Conservation (phyloP, 371 early-diverging fungal genomes). For the Entomophthora muscae region DNA sequence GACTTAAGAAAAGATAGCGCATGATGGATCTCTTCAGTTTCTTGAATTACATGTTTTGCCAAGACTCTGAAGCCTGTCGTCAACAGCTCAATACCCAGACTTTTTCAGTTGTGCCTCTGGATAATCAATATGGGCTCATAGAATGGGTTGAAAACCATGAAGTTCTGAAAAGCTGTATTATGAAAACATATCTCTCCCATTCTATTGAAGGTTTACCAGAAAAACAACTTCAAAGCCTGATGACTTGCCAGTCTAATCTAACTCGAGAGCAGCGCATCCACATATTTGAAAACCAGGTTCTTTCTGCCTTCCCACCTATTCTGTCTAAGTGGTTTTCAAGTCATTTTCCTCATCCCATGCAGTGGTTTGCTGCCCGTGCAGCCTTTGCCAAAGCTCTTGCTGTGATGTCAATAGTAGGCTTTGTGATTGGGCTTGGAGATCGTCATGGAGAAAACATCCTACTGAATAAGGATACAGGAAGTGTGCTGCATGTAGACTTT, state of each 20-base stretch:
- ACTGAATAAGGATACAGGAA: constrained; percentile 73
- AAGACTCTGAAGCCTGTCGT: constrained; percentile 44
- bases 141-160: constrained; percentile 83
- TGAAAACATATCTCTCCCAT: background rate
- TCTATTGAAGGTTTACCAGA: background rate
- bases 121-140: constrained; percentile 85
- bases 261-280: background rate
- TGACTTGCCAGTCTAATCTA: background rate
- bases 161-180: background rate
- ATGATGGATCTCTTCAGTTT: constrained; percentile 88
- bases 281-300: constrained; percentile 19
- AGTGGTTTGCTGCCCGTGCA: constrained; percentile 58
- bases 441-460: constrained; percentile 97
- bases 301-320: constrained; percentile 39
- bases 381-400: constrained; percentile 72
- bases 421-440: constrained; percentile 96
- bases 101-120: constrained; percentile 90
- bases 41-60: constrained; percentile 74
- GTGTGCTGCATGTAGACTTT: constrained; percentile 94
- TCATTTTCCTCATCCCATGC: constrained; percentile 58
- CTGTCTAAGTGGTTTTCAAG: constrained; percentile 79
- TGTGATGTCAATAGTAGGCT: constrained; percentile 97
- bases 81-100: constrained; percentile 75
- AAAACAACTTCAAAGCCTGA: background rate
- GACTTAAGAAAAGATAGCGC: constrained; percentile 95